These are phyloP conservation scores for Aquilaria yunnanensis DNA, from an alignment of 345 rosid genomes.

Conservation along the genomic window DNA sequence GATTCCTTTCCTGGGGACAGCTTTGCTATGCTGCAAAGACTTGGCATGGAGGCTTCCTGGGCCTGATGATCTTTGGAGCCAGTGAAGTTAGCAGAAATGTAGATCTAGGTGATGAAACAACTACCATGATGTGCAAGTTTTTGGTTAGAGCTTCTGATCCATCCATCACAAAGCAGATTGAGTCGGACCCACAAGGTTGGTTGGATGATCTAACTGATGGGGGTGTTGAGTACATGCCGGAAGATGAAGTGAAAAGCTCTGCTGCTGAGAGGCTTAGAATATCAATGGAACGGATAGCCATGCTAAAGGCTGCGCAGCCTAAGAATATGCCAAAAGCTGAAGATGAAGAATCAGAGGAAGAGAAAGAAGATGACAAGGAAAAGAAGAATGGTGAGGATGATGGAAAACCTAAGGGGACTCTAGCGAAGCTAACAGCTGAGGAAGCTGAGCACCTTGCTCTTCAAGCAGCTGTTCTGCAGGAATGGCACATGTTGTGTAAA, in stretches of 20 bases:
- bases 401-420: conserved; percentile 54
- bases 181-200: conserved; percentile 92
- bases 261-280: conserved; percentile 86
- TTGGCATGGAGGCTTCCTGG: conserved; percentile 93
- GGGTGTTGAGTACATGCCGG: conserved; percentile 94
- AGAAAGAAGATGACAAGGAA: conserved; percentile 21
- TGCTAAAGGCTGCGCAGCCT: conserved; percentile 86
- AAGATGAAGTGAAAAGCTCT: conserved; percentile 89
- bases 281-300: conserved; percentile 89
- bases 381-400: conserved; percentile 34
- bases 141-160: conserved; percentile 96
- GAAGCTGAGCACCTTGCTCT: conserved; percentile 96
- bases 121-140: conserved; percentile 96
- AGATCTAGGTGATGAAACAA: conserved; percentile 94
- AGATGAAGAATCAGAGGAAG: conserved; percentile 32
- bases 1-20: conserved; percentile 28
- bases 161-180: conserved; percentile 86
- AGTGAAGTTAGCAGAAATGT: conserved; percentile 99
- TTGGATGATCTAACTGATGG: conserved; percentile 93
- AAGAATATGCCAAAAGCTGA: conserved; percentile 56
- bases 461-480: conserved; percentile 91
- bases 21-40: conserved; percentile 96
- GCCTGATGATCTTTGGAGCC: conserved; percentile 96
- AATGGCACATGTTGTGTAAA: conserved; percentile 90
- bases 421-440: conserved; percentile 84